Base-by-base conservation (phyloP, 306 rosid genomes). In the Vigna reflexopilosa region DNA sequence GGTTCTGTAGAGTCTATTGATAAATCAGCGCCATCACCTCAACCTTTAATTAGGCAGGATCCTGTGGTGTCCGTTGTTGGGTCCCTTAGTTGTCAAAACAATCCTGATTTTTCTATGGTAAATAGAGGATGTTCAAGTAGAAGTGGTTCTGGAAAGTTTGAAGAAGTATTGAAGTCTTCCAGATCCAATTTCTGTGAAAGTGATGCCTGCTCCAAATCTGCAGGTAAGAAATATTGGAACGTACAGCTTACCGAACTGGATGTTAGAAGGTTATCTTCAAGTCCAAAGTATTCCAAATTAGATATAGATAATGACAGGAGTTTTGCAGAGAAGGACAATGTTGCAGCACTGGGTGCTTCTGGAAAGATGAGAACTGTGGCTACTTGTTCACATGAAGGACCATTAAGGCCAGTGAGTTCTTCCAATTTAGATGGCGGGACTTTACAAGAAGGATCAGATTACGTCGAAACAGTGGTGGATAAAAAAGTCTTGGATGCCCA, bases 291-390 rank as follows among this genome's bases (percentile, higher is more conserved):
- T 77, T 78, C 67, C 56, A 80, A 81, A 42, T 65, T 67, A 38
- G 62, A 73, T 28, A 55, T 49, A 48, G 85, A 77, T 71, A 79
- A 77, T 54, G 77, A 81, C 19, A 38, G 20, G 50, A 72, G 64
- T 57, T 81, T 70, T 64, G 82, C 82, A 12, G 82, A 83, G 80
- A 72, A 67, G 75, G 85, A 77, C 68, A 80, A 81, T 44, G 42
- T 65, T 70, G 83, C 67, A 11, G 83, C 51, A 65, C 67, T 69
- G 13, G 51, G 19, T 75, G 78, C 85, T 86, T 82, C 82, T 32
- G 73, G 81, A 78, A 72, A 74, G 63, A 66, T 81, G 56, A 75
- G 73, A 72, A 78, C 67, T 22, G 71, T 78, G 76, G 68, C 79
- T 72, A 49, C 62, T 52, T 73, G 77, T 67, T 42, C 70, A 76